Base-by-base conservation (phyloP, 2,329 filamentous ascomycete species). In the Exophiala alcalophila region DNA sequence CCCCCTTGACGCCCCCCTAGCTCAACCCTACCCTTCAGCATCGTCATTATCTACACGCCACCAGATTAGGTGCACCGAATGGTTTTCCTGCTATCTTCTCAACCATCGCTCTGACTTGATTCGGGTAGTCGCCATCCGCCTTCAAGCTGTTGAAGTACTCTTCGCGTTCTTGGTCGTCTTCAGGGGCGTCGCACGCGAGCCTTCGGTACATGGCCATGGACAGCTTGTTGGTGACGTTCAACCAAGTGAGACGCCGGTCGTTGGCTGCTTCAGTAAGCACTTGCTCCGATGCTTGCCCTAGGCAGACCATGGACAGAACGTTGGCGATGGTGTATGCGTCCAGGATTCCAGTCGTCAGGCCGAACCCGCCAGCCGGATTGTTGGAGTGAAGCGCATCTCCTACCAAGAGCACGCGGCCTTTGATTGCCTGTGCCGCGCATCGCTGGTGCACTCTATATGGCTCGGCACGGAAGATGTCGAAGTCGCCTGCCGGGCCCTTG, bases 111-210 rank as follows among this genome's bases (percentile, higher is more conserved):
- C 34, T 10, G 14, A 38, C 23, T 15, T 24, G 3, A 11, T 19
- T n/a, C 3, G 34, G 34, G 23, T 28, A 38, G 7, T 10, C 11
- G 11, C 10, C 11, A n/a, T 41, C 38, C 15, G 14, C 25, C 11
- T 48, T 47, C 27, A 50, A 25, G 12, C 35, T 44, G 5, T 26
- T 5, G 33, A 50, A 50, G 39, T 48, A 50, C 11, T 25, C 27
- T 24, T 44, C 39, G 10, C 44, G 30, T 11, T 16, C 38, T 6
- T 19, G 12, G 4, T 39, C 27, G 20, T 30, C 20, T 24, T 42
- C 35, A 10, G 37, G 19, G 12, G 43, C 29, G 12, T n/a, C 14
- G 2, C 30, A 19, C 9, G 21, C 27, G 16, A 50, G 15, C 5
- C 47, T 3, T 9, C 14, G 18, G 29, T 47, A 26, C 19, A 47